A percentile compares a stretch with the other conserved stretches of the same genome.
phyloP scores from a whole-genome alignment of 129 eudicot genomes.

The Flaveria sonorensis region DNA sequence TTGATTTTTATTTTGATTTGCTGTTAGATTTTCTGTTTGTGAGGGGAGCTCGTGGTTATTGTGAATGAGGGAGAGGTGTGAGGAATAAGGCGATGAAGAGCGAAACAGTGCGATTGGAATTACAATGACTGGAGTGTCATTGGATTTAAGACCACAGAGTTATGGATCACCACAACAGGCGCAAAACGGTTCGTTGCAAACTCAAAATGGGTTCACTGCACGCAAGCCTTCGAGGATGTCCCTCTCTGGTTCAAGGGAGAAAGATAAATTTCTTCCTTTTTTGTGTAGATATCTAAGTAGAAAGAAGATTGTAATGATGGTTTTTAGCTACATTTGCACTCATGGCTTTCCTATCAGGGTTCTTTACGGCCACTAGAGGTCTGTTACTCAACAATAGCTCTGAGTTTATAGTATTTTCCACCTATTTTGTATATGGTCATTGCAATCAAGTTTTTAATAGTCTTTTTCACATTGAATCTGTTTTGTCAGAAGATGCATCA shows the following conservation, averaged over 20 bases:
- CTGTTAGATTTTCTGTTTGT: constrained; percentile 20
- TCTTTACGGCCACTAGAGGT: constrained; percentile 69
- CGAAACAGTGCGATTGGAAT: constrained; percentile 48
- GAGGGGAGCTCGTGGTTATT: constrained; percentile 14
- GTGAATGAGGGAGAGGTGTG: constrained; percentile 57
- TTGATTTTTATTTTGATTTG: constrained; percentile 26
- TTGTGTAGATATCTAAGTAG: constrained; percentile 54
- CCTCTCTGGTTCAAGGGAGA: constrained; percentile 64
- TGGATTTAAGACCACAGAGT: constrained; percentile 69
- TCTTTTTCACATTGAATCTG: constrained; percentile 21
- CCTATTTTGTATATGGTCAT: neutral
- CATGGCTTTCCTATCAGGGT: constrained; percentile 60
- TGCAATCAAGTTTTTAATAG: constrained; percentile 26
- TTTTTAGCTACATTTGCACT: constrained; percentile 59
- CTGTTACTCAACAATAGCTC: constrained; percentile 19
- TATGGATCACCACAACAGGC: constrained; percentile 77
- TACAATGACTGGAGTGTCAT: constrained; percentile 86
- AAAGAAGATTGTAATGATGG: constrained; percentile 69
- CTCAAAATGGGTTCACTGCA: constrained; percentile 43
- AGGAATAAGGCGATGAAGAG: constrained; percentile 58
- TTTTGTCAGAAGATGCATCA: constrained; percentile 54
- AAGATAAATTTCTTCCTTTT: constrained; percentile 55
- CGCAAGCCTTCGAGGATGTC: constrained; percentile 62
- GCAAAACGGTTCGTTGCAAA: constrained; percentile 59
- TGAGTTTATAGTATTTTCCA: neutral